phyloP scores from a whole-genome alignment of 495 filamentous ascomycete genomes.

The Achaetomiella virescens region DNA sequence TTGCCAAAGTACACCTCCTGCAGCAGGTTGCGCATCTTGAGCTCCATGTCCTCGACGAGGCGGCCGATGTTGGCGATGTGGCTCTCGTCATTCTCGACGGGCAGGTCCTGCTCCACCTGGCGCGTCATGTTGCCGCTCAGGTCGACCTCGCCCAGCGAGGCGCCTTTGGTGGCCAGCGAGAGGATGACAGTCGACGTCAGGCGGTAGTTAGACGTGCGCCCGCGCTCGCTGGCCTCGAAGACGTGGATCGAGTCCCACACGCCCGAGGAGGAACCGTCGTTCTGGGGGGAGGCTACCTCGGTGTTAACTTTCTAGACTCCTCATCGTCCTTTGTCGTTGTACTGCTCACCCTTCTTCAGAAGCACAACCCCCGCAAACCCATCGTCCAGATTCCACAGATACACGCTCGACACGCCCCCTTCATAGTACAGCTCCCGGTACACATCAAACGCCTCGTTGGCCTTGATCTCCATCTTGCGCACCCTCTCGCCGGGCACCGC shows the following conservation, averaged over 20 bases:
- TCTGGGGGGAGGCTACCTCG: conserved; percentile 30
- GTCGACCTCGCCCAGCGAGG: conserved; percentile 81
- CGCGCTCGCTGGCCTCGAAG: conserved; percentile 89
- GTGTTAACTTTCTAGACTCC: neutral
- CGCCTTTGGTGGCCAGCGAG: conserved; percentile 64
- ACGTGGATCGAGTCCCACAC: conserved; percentile 99
- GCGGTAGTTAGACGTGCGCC: conserved; percentile 90
- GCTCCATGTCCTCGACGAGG: conserved; percentile 98
- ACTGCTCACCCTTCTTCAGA: conserved; percentile 78
- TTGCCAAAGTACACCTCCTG: conserved; percentile 99
- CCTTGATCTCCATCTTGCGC: conserved; percentile 83
- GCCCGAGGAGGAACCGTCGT: conserved; percentile 63
- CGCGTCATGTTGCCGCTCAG: conserved; percentile 96
- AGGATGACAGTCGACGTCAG: conserved; percentile 96
- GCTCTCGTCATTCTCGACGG: conserved; percentile 81
- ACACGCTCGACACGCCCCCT: conserved; percentile 89
- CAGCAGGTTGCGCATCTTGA: conserved; percentile 97
- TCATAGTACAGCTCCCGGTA: conserved; percentile 98
- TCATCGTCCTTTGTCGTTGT: neutral
- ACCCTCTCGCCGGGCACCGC: conserved; percentile 80
- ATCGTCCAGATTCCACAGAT: conserved; percentile 98
- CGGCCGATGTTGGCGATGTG: conserved; percentile 94
- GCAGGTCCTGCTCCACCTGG: conserved; percentile 85
- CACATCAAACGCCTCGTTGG: conserved; percentile 94
- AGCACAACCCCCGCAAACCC: conserved; percentile 95